phyloP scores from a whole-genome alignment of 495 filamentous ascomycete species.

The Penicillium simplicissimum region DNA sequence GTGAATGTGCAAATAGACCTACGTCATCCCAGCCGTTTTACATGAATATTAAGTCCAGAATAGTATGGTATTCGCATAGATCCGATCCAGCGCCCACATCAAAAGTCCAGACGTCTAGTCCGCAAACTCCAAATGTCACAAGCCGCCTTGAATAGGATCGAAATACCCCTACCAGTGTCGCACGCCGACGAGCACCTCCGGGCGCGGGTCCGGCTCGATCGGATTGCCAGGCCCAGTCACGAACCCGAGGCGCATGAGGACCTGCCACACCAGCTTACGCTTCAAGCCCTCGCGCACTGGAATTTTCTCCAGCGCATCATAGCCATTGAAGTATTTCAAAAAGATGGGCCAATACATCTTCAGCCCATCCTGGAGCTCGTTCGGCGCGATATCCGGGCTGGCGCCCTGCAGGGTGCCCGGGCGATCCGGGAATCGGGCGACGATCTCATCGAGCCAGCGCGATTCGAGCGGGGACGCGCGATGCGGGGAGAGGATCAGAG shows the following conservation, averaged over 20 bases:
- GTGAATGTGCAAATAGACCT: not conserved
- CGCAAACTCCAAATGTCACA: not conserved
- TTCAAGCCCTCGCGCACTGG: slow-evolving; percentile 78
- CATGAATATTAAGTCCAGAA: too few species aligned
- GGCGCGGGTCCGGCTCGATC: slow-evolving; percentile 35
- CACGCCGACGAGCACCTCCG: slow-evolving; percentile 45
- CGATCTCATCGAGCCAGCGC: slow-evolving; percentile 72
- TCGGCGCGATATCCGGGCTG: slow-evolving; percentile 28
- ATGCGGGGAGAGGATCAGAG: slow-evolving; percentile 54
- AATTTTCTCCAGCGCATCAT: slow-evolving; percentile 84
- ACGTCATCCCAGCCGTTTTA: not conserved
- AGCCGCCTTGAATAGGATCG: not conserved
- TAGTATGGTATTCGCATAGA: not conserved
- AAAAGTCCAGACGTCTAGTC: not conserved
- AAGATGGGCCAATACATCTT: slow-evolving; percentile 54
- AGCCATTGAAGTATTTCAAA: slow-evolving; percentile 84
- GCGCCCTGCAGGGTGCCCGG: slow-evolving; percentile 19
- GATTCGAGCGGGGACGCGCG: slow-evolving; percentile 63
- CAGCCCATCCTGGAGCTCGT: slow-evolving; percentile 54
- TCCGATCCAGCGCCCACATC: not conserved
- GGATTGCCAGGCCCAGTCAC: slow-evolving; percentile 33
- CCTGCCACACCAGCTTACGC: slow-evolving; percentile 73
- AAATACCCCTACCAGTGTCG: slow-evolving; percentile 42
- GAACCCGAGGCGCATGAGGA: slow-evolving; percentile 49
- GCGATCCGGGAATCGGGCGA: slow-evolving; percentile 51